phyloP scores from a whole-genome alignment of 192 early-diverging fungal genomes.

The Funneliformis geosporum region DNA sequence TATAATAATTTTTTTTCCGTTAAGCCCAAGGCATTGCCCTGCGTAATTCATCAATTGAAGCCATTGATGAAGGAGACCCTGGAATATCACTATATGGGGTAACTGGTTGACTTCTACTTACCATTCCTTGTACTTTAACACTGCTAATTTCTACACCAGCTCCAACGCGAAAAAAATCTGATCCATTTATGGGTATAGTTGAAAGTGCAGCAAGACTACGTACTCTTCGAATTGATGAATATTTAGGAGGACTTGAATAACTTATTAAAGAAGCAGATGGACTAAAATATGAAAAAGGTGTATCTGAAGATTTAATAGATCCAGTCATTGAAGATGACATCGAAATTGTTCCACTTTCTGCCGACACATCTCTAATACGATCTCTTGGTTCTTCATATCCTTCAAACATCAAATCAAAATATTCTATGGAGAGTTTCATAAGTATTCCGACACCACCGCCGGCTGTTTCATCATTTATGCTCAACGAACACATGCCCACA shows the following conservation, averaged over 20 bases:
- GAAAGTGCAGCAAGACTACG: not conserved
- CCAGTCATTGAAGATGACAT: conserved; percentile 9
- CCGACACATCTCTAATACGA: conserved; percentile 18
- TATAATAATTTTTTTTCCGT: not conserved
- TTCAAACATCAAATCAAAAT: conserved; percentile 34
- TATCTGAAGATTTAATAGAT: not conserved
- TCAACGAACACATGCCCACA: conserved; percentile 19
- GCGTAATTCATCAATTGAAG: conserved; percentile 12
- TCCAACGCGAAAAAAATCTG: conserved; percentile 18
- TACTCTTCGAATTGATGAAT: conserved; percentile 13
- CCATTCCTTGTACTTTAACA: conserved; percentile 25
- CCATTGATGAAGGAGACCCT: not conserved
- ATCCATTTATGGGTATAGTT: not conserved
- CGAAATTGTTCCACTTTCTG: not conserved
- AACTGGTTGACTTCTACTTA: conserved; percentile 2
- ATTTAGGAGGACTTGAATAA: conserved; percentile 15
- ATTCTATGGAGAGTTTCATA: conserved; percentile 21
- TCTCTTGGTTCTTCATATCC: conserved; percentile 20
- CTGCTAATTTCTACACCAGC: conserved; percentile 29
- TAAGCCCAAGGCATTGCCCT: conserved; percentile 10
- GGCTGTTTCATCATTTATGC: not conserved
- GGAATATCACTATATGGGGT: conserved; percentile 3
- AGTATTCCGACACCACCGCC: conserved; percentile 31
- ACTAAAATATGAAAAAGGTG: not conserved
- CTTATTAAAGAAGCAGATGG: not conserved